Evolutionary conservation across 306 rosid genomes (phyloP), one percentile per base, ranked within the genome.

Genomic region (Abrus pulchellus): DNA sequence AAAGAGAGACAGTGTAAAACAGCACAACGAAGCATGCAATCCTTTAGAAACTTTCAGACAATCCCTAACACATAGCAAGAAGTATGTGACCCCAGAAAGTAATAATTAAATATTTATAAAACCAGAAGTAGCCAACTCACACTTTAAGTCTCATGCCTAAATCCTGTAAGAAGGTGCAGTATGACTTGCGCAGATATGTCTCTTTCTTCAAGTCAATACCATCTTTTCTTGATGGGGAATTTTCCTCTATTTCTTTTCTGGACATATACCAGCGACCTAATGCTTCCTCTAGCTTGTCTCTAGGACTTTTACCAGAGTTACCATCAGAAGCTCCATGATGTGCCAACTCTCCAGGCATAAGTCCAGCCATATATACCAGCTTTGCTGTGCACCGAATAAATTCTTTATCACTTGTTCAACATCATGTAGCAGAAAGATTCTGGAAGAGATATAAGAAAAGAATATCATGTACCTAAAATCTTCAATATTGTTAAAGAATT

Each of bases 101-200:
- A 69, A 61, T 29, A 66, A 45, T 52, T 38, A 72, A 48, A 40
- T n/a, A 41, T 49, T 9, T 40, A 63, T 27, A 65, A 57, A 41
- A 44, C 28, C 67, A 61, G 34, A 44, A 36, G 33, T 47, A 60
- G 65, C 8, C 65, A 83, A 89, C 99, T 95, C 83, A 95, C 99
- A 94, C 98, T 90, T 93, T 93, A 79, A 95, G 94, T 74, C 94
- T 90, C 92, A 91, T 95, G 82, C 99, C 99, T 83, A 95, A 87
- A 87, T 95, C 97, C 79, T 95, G 99, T 65, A 95, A 88, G 84
- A 88, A 93, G 66, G 97, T 90, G 86, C 99, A 93, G 81, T 95
- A 95, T 50, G 99, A 95, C 84, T 91, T 91, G 84, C 97, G 96
- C 63, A 95, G 86, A 86, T 90, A 93, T 69, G 94, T 86, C 92